Evolutionary conservation across 768 basidiomycete species (phyloP).

Genomic region (Pholiota conissans): DNA sequence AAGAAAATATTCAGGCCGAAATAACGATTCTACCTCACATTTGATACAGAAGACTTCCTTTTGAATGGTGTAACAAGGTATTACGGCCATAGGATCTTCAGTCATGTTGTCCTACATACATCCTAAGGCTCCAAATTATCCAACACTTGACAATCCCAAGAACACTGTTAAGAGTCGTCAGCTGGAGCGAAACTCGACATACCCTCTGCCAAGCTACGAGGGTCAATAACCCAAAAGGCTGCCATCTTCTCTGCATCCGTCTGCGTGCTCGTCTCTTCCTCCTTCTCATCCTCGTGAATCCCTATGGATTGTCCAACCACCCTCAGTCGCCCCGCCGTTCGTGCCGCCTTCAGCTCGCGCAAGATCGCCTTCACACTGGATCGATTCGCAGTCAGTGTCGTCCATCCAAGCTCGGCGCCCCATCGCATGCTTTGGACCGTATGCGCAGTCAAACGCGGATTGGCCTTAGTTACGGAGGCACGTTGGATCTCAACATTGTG

Average conservation of each 20-base stretch:
- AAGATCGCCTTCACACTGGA: slow-evolving; percentile 77
- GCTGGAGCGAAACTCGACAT: slow-evolving; percentile 13
- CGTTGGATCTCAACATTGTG: slow-evolving; percentile 43
- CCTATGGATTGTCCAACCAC: background rate
- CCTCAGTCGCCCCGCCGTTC: slow-evolving; percentile 28
- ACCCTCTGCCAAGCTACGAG: slow-evolving; percentile 74
- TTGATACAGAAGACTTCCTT: no score
- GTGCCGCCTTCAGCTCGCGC: slow-evolving; percentile 55
- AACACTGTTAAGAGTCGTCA: background rate
- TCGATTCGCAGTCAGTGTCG: slow-evolving; percentile 86
- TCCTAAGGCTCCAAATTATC: no score
- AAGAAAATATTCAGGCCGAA: no score
- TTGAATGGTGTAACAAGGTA: no score
- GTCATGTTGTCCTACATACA: no score
- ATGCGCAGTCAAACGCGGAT: slow-evolving; percentile 69
- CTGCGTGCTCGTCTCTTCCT: slow-evolving; percentile 9
- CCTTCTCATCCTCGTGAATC: slow-evolving; percentile 17
- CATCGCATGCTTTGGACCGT: slow-evolving; percentile 73
- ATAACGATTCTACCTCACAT: no score
- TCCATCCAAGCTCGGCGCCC: slow-evolving; percentile 72
- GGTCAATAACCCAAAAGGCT: slow-evolving; percentile 76
- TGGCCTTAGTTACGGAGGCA: slow-evolving; percentile 51
- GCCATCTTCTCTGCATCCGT: slow-evolving; percentile 22
- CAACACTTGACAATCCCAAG: no score
- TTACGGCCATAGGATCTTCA: no score